Base-by-base conservation (phyloP, 1,139 yeast genomes). In the Saccharomyces pastorianus region DNA sequence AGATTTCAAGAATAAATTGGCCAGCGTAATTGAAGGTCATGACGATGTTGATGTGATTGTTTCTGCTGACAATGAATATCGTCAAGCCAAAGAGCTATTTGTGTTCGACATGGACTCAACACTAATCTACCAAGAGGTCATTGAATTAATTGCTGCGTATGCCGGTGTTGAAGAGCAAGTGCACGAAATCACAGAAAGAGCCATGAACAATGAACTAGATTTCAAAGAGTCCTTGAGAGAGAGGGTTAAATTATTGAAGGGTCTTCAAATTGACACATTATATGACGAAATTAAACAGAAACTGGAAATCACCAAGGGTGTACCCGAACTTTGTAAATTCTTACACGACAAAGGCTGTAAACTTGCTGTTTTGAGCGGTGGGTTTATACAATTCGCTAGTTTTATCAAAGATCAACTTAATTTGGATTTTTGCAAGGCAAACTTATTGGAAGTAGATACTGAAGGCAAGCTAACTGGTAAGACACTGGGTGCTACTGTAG, bases 81-180 rank as follows among this genome's bases (percentile, higher is more conserved):
- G 90, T 63, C 72, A 75, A 60, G 59, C 71, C 52, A 87, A 85
- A 66, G 80, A 81, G 62, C 75, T 93, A 51, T 84, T 88, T 59
- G 88, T 95, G 20, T 95, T 95, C 65, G 99, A 95, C 65, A 95
- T 95, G 99, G 99, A 95, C 73, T 91, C 98, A 0, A 95, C 99
- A 0, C 75, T 95, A 67, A 95, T 95, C 61, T 85, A 88, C 70
- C 98, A 95, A 71, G 99, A 95, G 71, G 98, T 93, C 50, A 93
- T 93, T 61, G 99, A 95, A 68, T 74, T 93, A 67, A 91, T 95
- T 61, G 99, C 99, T 3, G 89, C 86, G 0, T 83, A 84, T 61
- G 95, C 93, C 13, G 77, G 78, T 58, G 90, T 88, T 28, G 95
- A 88, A 62, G 80, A 76, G 2, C 74, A 85, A 67, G 96, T 88